Conservation (phyloP, 192 early-diverging fungal species). For the Obelidium mucronatum region DNA sequence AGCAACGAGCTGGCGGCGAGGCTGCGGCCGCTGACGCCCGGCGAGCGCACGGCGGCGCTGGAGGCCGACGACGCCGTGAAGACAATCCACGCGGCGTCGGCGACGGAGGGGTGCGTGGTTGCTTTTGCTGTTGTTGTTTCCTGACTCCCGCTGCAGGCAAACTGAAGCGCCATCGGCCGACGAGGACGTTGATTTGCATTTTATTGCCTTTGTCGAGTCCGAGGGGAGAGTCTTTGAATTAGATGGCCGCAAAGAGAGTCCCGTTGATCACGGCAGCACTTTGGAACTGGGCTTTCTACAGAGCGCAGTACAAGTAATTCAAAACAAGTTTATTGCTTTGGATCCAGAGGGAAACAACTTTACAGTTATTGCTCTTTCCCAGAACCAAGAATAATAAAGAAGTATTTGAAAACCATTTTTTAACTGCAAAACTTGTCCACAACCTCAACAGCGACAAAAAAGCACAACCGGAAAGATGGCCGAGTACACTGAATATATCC, state of each 20-base stretch:
- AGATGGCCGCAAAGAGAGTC: slow-evolving; percentile 79
- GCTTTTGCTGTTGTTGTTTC: too few species aligned
- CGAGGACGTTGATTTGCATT: slow-evolving; percentile 83
- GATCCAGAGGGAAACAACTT: slow-evolving; percentile 57
- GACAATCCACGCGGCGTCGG: slow-evolving; percentile 46
- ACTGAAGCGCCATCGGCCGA: slow-evolving; percentile 51
- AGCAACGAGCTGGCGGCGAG: not conserved
- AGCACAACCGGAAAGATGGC: not conserved
- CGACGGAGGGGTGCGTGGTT: too few species aligned
- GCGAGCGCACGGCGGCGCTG: slow-evolving; percentile 75
- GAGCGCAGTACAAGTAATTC: slow-evolving; percentile 61
- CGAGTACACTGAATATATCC: slow-evolving; percentile 32
- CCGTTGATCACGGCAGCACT: slow-evolving; percentile 82
- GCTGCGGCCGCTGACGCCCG: slow-evolving; percentile 67
- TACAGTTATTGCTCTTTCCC: slow-evolving; percentile 16
- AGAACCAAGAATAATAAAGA: not conserved
- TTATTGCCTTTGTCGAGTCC: slow-evolving; percentile 81
- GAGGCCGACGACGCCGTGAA: slow-evolving; percentile 63
- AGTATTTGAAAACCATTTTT: too few species aligned
- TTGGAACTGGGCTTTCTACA: slow-evolving; percentile 50
- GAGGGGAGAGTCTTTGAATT: slow-evolving; percentile 87
- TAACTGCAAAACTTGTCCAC: too few species aligned
- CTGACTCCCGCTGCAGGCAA: slow-evolving; percentile 23
- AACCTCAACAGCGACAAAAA: too few species aligned
- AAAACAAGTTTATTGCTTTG: slow-evolving; percentile 67